Evolutionary conservation across 2,329 filamentous ascomycete genomes (phyloP), one percentile per base, ranked within the genome.

Genomic region (Grosmannia penicillata): DNA sequence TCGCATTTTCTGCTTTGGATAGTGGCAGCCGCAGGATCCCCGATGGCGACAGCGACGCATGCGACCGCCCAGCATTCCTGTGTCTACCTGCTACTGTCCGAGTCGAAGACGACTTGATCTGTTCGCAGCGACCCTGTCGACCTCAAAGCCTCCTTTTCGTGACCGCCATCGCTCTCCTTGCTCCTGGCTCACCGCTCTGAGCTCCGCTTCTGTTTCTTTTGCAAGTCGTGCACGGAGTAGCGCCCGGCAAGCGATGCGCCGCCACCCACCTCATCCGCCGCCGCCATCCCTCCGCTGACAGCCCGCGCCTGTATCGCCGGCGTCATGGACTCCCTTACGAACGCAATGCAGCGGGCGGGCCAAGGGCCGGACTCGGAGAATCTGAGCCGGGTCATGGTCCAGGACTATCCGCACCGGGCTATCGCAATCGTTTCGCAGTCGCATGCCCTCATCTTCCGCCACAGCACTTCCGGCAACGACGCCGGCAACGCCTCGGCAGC

Each of bases 381-480:
- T 63, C 73, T 78, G 41, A 80, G 85, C 60, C 79, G 80, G 51
- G 75, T 94, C 44, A 72, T 91, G 51, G 77, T 93, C 57, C 82
- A 82, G 62, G 86, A 95, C 54, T 75, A 84, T 53, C 85, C 85
- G 48, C 76, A 85, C 55, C 82, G 89, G 47, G 82, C 85, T 47
- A 85, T 96, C 56, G 85, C 85, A 47, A 78, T 96, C 47, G 79
- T 80, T 27, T 87, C 86, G 23, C 63, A 77, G 29, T 72, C 78
- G 17, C 80, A 93, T 58, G 81, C 79, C 52, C 70, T 96, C 49
- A 79, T 94, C 47, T 83, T 96, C 54, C 79, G 83, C 45, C 78
- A 91, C 62, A 85, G 72, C 55, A 64, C 74, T 34, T 70, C 73
- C 15, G 68, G 72, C n/a, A 70, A 62, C 55, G 78, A 78, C 38